Base-by-base conservation (phyloP, 2,329 filamentous ascomycete species). In the Mycosphaerella arachidis region DNA sequence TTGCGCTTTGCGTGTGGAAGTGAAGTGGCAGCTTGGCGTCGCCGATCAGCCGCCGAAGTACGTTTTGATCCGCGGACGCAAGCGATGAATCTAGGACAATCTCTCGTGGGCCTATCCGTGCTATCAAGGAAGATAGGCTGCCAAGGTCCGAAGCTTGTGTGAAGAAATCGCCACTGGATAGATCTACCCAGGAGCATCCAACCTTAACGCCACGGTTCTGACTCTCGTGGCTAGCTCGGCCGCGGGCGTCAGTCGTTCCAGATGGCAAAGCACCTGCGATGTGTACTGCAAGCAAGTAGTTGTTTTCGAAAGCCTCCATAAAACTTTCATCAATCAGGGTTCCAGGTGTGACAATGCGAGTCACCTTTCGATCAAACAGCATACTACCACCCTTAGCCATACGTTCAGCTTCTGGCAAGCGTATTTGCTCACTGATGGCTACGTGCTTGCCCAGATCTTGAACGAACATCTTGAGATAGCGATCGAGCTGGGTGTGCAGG, bases 301-400 rank as follows among this genome's bases (percentile, higher is more conserved):
- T 97, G 75, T 94, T 97, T 69, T 90, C 86, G 72, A 90, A 93
- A 1, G 92, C 91, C 72, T 97, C 91, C 81, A 99, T 92, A 74
- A 97, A 99, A 68, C 92, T 92, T 76, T 99, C 94, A 74, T 99
- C 94, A 66, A 99, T 96, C 56, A 99, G 80, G 1, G 94, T 99
- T 20, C 94, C 94, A 1, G 94, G 92, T 0, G 94, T 97, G 70
- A 99, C 86, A 67, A 99, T 88, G 59, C 94, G 87, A 18, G 90
- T 85, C 13, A 99, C 91, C 67, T 82, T 86, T 29, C 94, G 88
- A 72, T 95, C 89, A 73, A 94, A 95, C 79, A 93, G 81, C 64
- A 93, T 78, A 3, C 91, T 91, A 13, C 90, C 90, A 20, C 86
- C 83, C 71, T 88, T 93, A 3, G 86, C 81, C 4, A 84, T 80